Base-by-base conservation (phyloP, 148 eudicot genomes). In the Persicaria tinctoria region DNA sequence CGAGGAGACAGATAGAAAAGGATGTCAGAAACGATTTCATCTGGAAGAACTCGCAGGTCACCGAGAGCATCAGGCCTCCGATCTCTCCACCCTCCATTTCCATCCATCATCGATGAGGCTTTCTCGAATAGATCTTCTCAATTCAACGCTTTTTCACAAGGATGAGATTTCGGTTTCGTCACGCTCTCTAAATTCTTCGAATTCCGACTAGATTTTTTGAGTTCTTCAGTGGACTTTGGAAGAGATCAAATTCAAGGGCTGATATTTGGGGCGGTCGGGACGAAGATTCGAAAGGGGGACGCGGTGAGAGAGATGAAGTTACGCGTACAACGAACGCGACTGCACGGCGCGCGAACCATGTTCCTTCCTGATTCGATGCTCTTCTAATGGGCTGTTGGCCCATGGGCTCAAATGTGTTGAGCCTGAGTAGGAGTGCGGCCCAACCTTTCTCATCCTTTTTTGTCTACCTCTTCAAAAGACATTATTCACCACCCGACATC, bases 51-150 rank as follows among this genome's bases (percentile, higher is more conserved):
- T 46, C 83, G 75, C 8, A 95, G 82, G 81, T 86, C 81, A 4
- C 99, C 99, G 4, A 95, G 84, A 51, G 92, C 97, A 46, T 76
- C 92, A 8, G 73, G 23, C 75, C 98, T 83, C 47, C 97, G 92
- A 84, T 95, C 96, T 71, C 68, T 82, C 2, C 78, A 77, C 14
- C 69, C 44, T 45, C 76, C 50, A 23, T 82, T 81, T 45, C 41
- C 76, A 72, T 80, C 87, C 87, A 82, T 78, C 51, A 12, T 62
- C 2, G 41, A 32, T 32, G 41, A 32, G 41, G 41, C 41, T 32
- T 32, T 32, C 41, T 32, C 10, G 32, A 54, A 14, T 14, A 54
- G n/a, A 54, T 13, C n/a, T 13, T 54, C 17, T 54, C 17, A 12
- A 17, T 54, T 54, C 53, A 0, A 50, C 53, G 53, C 53, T 54